Evolutionary conservation across 1,139 yeast genomes (phyloP).

Genomic region (Arxiozyma telluris): DNA sequence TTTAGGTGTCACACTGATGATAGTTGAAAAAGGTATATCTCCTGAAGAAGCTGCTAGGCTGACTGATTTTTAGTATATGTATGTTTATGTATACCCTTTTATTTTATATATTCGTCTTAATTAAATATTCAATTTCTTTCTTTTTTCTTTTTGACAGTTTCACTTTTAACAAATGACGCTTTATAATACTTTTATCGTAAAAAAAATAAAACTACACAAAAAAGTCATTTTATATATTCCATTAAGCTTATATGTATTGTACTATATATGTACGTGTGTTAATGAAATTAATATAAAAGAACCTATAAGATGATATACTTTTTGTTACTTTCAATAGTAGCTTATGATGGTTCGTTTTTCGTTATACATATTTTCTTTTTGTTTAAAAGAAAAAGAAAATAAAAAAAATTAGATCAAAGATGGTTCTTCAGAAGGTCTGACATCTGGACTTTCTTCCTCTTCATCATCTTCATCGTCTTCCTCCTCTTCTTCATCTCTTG

Average conservation of each 20-base stretch:
- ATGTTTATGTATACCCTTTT: too few species aligned
- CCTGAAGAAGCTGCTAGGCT: neutral
- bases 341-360: too few species aligned
- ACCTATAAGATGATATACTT: neutral
- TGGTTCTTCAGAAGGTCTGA: slow-evolving; percentile 6
- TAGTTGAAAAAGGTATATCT: neutral
- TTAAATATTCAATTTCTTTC: too few species aligned
- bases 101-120: too few species aligned
- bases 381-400: neutral
- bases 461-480: slow-evolving; percentile 35
- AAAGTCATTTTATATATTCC: too few species aligned
- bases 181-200: neutral
- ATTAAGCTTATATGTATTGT: neutral
- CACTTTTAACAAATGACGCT: neutral
- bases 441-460: slow-evolving; percentile 30
- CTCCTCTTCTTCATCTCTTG: slow-evolving; percentile 56
- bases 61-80: too few species aligned
- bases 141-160: too few species aligned
- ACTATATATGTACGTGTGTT: too few species aligned
- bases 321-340: too few species aligned
- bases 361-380: neutral
- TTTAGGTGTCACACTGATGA: neutral
- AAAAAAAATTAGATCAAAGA: slow-evolving; percentile 8
- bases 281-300: neutral
- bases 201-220: neutral